These are phyloP conservation scores for Rhizophora apiculata DNA, from an alignment of 345 rosid genomes.

Conservation along the genomic window DNA sequence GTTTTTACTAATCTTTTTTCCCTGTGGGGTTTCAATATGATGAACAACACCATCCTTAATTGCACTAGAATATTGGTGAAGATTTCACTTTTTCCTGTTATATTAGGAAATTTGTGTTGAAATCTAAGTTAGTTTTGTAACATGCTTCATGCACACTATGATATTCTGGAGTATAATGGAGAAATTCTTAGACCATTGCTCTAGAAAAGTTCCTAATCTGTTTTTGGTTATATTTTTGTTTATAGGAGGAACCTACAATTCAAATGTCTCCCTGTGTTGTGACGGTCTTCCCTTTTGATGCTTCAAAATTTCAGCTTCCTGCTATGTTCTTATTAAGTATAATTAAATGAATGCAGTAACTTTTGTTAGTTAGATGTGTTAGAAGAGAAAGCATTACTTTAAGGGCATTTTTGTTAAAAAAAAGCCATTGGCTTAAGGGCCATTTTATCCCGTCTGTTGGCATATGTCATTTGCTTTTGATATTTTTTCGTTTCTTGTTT, in stretches of 20 bases:
- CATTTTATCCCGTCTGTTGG: not conserved
- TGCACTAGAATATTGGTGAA: no score
- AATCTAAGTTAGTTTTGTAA: no score
- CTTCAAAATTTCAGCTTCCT: not conserved
- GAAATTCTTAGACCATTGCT: not conserved
- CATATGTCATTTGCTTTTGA: not conserved
- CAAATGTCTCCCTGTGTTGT: no score
- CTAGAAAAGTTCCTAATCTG: not conserved
- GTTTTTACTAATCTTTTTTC: not conserved
- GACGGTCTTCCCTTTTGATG: not conserved
- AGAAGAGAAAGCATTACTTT: not conserved
- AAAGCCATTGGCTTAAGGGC: no score
- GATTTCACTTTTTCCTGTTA: no score
- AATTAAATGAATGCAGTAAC: slow-evolving; percentile 1
- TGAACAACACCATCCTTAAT: no score
- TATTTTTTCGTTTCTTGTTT: not conserved
- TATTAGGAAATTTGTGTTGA: no score
- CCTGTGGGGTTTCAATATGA: no score
- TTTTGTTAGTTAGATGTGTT: not conserved
- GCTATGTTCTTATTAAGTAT: not conserved
- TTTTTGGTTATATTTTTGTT: not conserved
- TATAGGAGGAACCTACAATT: no score
- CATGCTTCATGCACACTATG: no score
- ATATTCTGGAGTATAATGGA: not conserved
- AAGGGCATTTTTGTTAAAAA: not conserved